Percentiles rank a stretch among this genome's conserved stretches.
phyloP scores from a whole-genome alignment of 2,329 filamentous ascomycete genomes.

The Sclerotinia spermophila region DNA sequence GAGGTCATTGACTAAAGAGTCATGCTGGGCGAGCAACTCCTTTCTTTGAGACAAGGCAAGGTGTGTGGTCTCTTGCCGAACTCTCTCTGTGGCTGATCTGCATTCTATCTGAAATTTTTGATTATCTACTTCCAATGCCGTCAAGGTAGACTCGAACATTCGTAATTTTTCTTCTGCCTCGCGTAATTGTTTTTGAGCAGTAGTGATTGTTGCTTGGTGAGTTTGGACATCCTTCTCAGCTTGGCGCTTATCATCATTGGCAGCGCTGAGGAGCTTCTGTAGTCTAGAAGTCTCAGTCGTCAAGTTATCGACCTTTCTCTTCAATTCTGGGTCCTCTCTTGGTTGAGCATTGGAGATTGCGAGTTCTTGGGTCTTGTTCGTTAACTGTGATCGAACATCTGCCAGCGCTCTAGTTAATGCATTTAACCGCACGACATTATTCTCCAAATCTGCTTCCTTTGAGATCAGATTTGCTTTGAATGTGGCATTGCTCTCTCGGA shows the following conservation, averaged over 20 bases:
- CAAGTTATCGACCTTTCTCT: constrained; percentile 26
- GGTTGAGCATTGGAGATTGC: constrained; percentile 19
- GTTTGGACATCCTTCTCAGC: constrained; percentile 21
- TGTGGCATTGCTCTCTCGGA: constrained; percentile 26
- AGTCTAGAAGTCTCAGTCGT: constrained; percentile 27
- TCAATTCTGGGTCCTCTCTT: constrained; percentile 26
- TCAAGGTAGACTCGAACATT: constrained; percentile 28
- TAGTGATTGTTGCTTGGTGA: constrained; percentile 15
- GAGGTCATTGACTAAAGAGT: constrained; percentile 5
- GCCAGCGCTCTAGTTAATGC: constrained; percentile 24
- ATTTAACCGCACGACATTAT: constrained; percentile 21
- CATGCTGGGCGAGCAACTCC: constrained; percentile 7
- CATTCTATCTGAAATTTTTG: constrained; percentile 24
- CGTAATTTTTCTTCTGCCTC: constrained; percentile 20
- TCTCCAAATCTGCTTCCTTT: constrained; percentile 22
- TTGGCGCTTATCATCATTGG: constrained; percentile 36
- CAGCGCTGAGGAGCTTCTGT: constrained; percentile 34
- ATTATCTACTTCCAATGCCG: constrained; percentile 31
- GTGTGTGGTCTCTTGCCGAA: constrained; percentile 31
- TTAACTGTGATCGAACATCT: constrained; percentile 24
- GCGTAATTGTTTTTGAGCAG: constrained; percentile 20
- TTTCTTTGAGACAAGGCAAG: constrained; percentile 17
- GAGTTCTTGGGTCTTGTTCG: constrained; percentile 28
- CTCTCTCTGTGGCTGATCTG: not conserved
- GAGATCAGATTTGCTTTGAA: constrained; percentile 22